Base-by-base conservation (phyloP, 1,284 basidiomycete genomes). In the Cystobasidium pallidum region DNA sequence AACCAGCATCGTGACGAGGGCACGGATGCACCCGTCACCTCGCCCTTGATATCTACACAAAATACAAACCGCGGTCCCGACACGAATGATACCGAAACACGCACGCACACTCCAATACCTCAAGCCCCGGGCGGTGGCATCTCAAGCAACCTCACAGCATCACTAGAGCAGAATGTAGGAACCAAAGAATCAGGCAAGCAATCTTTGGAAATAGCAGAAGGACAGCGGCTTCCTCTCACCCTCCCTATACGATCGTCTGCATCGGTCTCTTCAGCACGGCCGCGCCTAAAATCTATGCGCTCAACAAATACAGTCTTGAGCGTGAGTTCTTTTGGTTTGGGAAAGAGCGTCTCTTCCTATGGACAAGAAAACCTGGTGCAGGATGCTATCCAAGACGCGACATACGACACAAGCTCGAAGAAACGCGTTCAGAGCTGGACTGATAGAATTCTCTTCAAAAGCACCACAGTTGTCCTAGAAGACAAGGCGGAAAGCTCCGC, bases 361-460 rank as follows among this genome's bases (percentile, higher is more conserved):
- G 41, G 39, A 28, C 64, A 65, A 55, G 39, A 30, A 21, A 21
- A 52, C 19, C 19, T 24, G 28, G 19, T 21, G 21, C 21, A 51
- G 19, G 59, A 59, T 36, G 2, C 49, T 57, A 24, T 41, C 15
- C 26, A 41, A 32, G 75, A 73, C 45, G 73, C 43, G 1, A 68
- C 71, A 1, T 78, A 75, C 51, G 78, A 78, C 36, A 70, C 75
- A 21, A 74, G 72, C 19, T 66, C 72, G 28, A 78, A 78, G 73
- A 77, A 78, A 67, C 72, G 78, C 3, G 78, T 78, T 21, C 78
- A 78, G 61, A 67, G 59, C 62, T 78, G 75, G 67, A 77, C 76
- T 6, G 73, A 74, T 47, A 62, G 73, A 17, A 74, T 74, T n/a
- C 66, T 74, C 7, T 74, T 52, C 39, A 74, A 74, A 52, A 47